phyloP scores from a whole-genome alignment of 2,329 filamentous ascomycete genomes.

The Colletotrichum aenigma region DNA sequence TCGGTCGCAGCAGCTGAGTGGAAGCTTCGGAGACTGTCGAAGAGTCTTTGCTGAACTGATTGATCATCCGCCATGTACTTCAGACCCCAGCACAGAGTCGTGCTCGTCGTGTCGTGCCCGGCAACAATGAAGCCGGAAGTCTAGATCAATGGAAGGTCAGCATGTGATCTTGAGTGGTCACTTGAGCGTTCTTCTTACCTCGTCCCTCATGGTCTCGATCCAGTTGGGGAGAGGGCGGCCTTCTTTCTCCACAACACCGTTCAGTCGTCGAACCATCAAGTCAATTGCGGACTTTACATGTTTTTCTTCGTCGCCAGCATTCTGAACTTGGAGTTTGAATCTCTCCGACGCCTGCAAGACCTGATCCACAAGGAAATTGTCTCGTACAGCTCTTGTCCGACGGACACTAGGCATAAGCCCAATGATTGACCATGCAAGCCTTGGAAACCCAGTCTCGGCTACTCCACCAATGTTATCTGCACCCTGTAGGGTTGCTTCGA shows the following conservation, averaged over 20 bases:
- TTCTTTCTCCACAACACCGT: background rate
- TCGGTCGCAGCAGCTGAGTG: slow-evolving; percentile 16
- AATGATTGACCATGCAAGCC: background rate
- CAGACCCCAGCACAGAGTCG: slow-evolving; percentile 25
- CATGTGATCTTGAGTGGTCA: background rate
- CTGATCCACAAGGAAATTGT: background rate
- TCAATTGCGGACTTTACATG: slow-evolving; percentile 28
- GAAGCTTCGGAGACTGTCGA: slow-evolving; percentile 19
- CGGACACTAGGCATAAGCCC: background rate
- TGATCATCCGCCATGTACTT: slow-evolving; percentile 24
- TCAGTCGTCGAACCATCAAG: slow-evolving; percentile 36
- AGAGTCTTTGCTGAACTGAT: slow-evolving; percentile 27
- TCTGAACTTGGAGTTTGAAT: background rate
- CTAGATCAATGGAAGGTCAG: background rate
- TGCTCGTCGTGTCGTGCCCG: slow-evolving; percentile 29
- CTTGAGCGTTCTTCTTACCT: background rate
- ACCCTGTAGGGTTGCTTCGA: background rate
- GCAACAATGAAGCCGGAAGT: slow-evolving; percentile 26
- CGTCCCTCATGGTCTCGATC: background rate
- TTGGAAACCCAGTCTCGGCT: background rate
- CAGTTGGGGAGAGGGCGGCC: background rate
- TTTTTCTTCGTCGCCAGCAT: background rate
- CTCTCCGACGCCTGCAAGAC: background rate
- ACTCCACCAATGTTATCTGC: background rate
- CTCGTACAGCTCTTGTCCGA: background rate